Base-by-base conservation (phyloP, 208 protist species). In the Trypanosoma lewisi region DNA sequence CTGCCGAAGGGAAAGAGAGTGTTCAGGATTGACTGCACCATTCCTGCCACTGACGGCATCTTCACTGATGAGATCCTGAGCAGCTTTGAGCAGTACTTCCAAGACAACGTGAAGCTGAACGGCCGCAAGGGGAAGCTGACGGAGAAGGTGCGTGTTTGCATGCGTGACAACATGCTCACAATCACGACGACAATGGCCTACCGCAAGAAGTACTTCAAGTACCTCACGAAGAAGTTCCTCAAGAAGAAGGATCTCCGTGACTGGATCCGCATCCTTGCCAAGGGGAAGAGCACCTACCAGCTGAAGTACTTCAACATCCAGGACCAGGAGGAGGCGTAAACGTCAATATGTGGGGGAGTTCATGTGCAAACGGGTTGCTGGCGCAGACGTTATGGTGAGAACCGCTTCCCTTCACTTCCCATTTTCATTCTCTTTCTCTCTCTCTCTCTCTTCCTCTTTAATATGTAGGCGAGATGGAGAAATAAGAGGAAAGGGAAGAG, bases 171-270 rank as follows among this genome's bases (percentile, higher is more conserved):
- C 73, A 91, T 95, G 70, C 83, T 99, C 48, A 83, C 79, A 53
- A 82, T 99, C 57, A 73, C 70, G 45, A 87, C 87, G 60, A 87
- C 89, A 44, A 91, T 96, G 84, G 83, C 80, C 39, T 99, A 99
- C 93, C 93, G 92, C 78, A 99, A 99, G 94, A 92, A 98, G 79
- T 99, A 99, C 91, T 89, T 99, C 69, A 99, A 99, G 91, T 99
- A 99, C 83, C 83, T 99, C 37, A 97, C 97, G 41, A 99, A 99
- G 94, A 98, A 98, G 88, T 99, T 96, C 87, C 85, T 99, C 59
- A 99, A 99, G 93, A 98, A 99, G 91, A 92, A 98, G 81, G 83
- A 98, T 66, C 88, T 99, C 56, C 91, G 97, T 65, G 98, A 99
- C 71, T 99, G 89, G 87, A 88, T 99, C 54, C 94, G 95, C 71